Evolutionary conservation across 192 early-diverging fungal species (phyloP).

Genomic region (Chytriomyces sp.): DNA sequence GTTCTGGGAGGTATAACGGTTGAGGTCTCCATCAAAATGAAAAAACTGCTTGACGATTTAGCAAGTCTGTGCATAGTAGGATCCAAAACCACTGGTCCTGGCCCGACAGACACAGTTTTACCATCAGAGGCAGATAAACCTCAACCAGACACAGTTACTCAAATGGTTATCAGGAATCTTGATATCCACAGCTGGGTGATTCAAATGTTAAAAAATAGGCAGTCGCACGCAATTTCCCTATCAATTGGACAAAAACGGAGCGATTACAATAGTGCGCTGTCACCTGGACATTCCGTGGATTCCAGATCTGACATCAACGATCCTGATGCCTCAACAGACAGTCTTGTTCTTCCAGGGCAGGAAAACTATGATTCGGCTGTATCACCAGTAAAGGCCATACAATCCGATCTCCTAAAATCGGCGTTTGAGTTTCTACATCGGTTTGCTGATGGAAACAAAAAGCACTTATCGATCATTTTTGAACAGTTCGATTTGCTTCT

Average conservation of each 20-base stretch:
- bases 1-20: slow-evolving; percentile 27
- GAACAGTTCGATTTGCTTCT: slow-evolving; percentile 34
- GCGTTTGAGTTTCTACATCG: slow-evolving; percentile 36
- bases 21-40: slow-evolving; percentile 1
- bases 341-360: not conserved
- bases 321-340: not conserved
- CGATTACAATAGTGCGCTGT: not conserved
- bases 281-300: not conserved
- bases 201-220: slow-evolving; percentile 14
- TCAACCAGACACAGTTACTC: slow-evolving; percentile 20
- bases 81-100: slow-evolving; percentile 10
- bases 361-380: not conserved
- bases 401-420: slow-evolving; percentile 25
- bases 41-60: slow-evolving; percentile 16
- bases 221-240: slow-evolving; percentile 10
- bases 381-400: slow-evolving; percentile 9
- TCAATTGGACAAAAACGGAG: not conserved
- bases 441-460: slow-evolving; percentile 26
- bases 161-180: slow-evolving; percentile 27
- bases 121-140: not conserved
- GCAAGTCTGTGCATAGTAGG: slow-evolving; percentile 23
- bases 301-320: slow-evolving; percentile 1
- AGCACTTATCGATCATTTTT: slow-evolving; percentile 28
- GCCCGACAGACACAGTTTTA: not conserved
- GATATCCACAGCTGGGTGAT: slow-evolving; percentile 27